These are phyloP conservation scores for Talaromyces borbonicus DNA, from an alignment of 495 filamentous ascomycete genomes.

Conservation along the genomic window DNA sequence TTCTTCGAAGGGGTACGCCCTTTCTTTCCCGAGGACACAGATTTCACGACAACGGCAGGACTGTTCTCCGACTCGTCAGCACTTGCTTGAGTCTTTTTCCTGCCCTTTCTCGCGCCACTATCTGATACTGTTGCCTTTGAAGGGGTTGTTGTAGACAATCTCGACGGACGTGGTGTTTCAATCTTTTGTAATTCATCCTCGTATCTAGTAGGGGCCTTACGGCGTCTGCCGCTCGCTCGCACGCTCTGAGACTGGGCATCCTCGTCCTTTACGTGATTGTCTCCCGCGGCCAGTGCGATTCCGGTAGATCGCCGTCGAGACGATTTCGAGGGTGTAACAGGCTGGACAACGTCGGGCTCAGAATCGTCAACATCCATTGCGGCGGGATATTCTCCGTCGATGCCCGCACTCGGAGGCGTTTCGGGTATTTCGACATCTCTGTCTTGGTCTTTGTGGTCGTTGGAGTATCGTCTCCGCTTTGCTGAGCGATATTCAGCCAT, in stretches of 20 bases:
- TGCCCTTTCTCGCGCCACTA: slow-evolving; percentile 17
- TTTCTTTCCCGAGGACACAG: slow-evolving; percentile 8
- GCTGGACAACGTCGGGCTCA: slow-evolving; percentile 1
- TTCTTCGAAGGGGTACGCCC: slow-evolving; percentile 8
- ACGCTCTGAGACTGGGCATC: slow-evolving; percentile 21
- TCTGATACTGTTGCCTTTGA: slow-evolving; percentile 14
- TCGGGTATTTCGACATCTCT: slow-evolving; percentile 5
- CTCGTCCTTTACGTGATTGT: slow-evolving; percentile 8
- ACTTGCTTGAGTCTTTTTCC: slow-evolving; percentile 10
- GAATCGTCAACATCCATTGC: slow-evolving; percentile 5
- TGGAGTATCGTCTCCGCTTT: slow-evolving; percentile 24
- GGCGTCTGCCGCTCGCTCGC: slow-evolving; percentile 31
- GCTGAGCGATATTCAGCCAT: slow-evolving; percentile 33
- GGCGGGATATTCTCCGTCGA: slow-evolving; percentile 5
- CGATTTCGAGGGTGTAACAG: slow-evolving; percentile 7
- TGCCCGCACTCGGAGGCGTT: slow-evolving; percentile 11
- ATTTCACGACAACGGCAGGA: background rate
- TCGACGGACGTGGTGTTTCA: slow-evolving; percentile 16
- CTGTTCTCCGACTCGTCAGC: background rate
- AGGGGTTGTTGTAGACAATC: slow-evolving; percentile 15
- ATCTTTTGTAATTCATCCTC: slow-evolving; percentile 17
- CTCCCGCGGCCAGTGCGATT: slow-evolving; percentile 6
- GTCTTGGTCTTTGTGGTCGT: background rate
- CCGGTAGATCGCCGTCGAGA: slow-evolving; percentile 21
- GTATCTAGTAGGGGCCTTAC: slow-evolving; percentile 30